A percentile compares a stretch with the other conserved stretches of the same genome.
These are phyloP conservation scores for Antarctomyces pellizariae DNA, from an alignment of 495 filamentous ascomycete genomes.

Conservation along the genomic window DNA sequence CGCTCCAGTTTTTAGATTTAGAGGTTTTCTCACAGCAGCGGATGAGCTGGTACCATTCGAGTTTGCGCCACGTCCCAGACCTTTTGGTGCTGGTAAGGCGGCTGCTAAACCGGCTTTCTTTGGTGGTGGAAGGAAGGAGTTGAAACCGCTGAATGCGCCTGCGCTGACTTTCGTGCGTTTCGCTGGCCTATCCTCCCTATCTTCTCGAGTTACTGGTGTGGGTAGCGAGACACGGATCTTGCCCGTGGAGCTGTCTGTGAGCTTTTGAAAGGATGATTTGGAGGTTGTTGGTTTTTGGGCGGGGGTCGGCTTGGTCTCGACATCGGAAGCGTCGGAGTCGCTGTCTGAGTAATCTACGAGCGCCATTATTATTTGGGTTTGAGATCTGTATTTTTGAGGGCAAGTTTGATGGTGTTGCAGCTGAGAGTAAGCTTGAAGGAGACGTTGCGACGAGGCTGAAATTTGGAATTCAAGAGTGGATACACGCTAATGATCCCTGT, in stretches of 20 bases:
- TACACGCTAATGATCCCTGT: no score
- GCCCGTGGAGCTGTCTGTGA: constrained; percentile 55
- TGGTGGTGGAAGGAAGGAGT: constrained; percentile 67
- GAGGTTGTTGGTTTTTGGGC: constrained; percentile 13
- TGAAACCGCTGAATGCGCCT: constrained; percentile 50
- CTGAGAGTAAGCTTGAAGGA: no score
- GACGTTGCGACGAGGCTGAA: no score
- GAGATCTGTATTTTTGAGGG: no score
- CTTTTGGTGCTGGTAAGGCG: constrained; percentile 15
- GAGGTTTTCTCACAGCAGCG: constrained; percentile 38
- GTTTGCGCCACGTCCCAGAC: constrained; percentile 13
- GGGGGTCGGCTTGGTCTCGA: constrained; percentile 18
- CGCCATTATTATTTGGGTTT: constrained; percentile 26
- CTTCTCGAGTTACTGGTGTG: constrained; percentile 16
- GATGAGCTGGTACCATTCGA: constrained; percentile 7
- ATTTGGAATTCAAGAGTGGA: no score
- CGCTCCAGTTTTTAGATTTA: constrained; percentile 60
- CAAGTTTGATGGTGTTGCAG: constrained; percentile 1
- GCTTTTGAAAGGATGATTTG: constrained; percentile 34
- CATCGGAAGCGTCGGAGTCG: constrained; percentile 51
- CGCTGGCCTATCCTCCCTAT: constrained; percentile 36
- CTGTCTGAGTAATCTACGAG: constrained; percentile 74
- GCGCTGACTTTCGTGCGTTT: constrained; percentile 41
- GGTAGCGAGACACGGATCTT: constrained; percentile 64
- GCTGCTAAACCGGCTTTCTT: constrained; percentile 29